A percentile compares a stretch with the other conserved stretches of the same genome.
Evolutionary conservation across 2,329 filamentous ascomycete species (phyloP).

Genomic region (Fusarium neocosmosporiellum): DNA sequence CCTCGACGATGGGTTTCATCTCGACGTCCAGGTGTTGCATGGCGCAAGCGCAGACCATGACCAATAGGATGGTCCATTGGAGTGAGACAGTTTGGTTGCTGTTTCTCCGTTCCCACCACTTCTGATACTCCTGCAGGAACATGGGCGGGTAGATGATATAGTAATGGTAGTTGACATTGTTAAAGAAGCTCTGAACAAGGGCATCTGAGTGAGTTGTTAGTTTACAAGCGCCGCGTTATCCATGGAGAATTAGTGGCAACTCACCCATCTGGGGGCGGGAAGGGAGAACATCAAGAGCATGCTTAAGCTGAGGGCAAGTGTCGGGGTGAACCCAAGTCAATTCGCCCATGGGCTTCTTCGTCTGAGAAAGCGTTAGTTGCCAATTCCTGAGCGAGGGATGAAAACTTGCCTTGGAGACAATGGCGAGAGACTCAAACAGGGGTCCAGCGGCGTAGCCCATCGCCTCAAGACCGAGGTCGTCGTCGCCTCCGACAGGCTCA

Average conservation of each 20-base stretch:
- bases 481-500: slow-evolving; percentile 41
- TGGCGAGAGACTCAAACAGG: slow-evolving; percentile 43
- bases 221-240: no score
- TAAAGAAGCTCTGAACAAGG: slow-evolving; percentile 51
- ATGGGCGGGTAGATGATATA: slow-evolving; percentile 51
- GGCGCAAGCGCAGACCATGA: slow-evolving; percentile 52
- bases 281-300: slow-evolving; percentile 46
- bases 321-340: slow-evolving; percentile 30
- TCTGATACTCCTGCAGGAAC: slow-evolving; percentile 49
- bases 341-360: slow-evolving; percentile 30
- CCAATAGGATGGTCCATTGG: slow-evolving; percentile 51
- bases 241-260: neutral
- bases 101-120: slow-evolving; percentile 48
- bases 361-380: neutral
- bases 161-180: slow-evolving; percentile 51
- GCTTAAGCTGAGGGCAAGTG: slow-evolving; percentile 46
- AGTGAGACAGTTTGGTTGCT: slow-evolving; percentile 44
- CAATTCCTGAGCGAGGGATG: neutral
- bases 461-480: slow-evolving; percentile 45
- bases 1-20: slow-evolving; percentile 44
- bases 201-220: slow-evolving; percentile 40
- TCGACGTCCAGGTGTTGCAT: slow-evolving; percentile 47
- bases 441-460: slow-evolving; percentile 50
- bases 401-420: slow-evolving; percentile 38
- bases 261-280: slow-evolving; percentile 49